Conservation (phyloP, 306 rosid genomes). For the Vigna trinervia region DNA sequence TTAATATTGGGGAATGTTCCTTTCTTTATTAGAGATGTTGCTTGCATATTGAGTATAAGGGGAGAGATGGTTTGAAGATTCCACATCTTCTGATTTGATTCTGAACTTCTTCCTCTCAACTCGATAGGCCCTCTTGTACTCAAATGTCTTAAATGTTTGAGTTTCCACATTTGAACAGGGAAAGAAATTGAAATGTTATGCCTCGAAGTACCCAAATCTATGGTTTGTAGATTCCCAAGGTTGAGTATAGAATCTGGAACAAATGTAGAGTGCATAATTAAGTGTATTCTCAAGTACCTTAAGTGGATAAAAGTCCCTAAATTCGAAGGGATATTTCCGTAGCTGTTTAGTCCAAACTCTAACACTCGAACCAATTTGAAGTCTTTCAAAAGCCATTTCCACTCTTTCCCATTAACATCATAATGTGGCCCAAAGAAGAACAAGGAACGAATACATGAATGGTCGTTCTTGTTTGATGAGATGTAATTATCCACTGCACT, state of each 20-base stretch:
- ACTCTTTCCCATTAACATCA: rapidly evolving
- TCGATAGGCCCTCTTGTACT: rapidly evolving
- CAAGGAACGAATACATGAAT: slow-evolving; percentile 42
- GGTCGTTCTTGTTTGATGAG: slow-evolving; percentile 27
- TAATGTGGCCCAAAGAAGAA: not conserved
- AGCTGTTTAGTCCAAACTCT: not conserved
- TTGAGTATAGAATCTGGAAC: slow-evolving; percentile 42
- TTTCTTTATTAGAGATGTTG: not conserved
- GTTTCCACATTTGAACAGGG: not conserved
- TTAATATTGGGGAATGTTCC: not conserved
- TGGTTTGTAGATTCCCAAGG: slow-evolving; percentile 2
- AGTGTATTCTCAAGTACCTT: slow-evolving; percentile 26
- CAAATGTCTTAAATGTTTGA: not conserved
- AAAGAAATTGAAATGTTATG: not conserved
- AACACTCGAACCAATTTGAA: slow-evolving; percentile 39
- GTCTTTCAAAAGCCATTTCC: slow-evolving; percentile 26
- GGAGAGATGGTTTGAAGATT: slow-evolving; percentile 37
- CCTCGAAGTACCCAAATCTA: not conserved
- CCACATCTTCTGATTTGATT: slow-evolving; percentile 20
- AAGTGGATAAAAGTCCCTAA: slow-evolving; percentile 30
- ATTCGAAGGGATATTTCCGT: not conserved
- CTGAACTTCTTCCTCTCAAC: not conserved
- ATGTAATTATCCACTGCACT: not conserved
- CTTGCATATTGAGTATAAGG: not conserved
- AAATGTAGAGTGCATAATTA: rapidly evolving